Base-by-base conservation (phyloP, 495 filamentous ascomycete genomes). In the Paragyromitra xinjiangensis region DNA sequence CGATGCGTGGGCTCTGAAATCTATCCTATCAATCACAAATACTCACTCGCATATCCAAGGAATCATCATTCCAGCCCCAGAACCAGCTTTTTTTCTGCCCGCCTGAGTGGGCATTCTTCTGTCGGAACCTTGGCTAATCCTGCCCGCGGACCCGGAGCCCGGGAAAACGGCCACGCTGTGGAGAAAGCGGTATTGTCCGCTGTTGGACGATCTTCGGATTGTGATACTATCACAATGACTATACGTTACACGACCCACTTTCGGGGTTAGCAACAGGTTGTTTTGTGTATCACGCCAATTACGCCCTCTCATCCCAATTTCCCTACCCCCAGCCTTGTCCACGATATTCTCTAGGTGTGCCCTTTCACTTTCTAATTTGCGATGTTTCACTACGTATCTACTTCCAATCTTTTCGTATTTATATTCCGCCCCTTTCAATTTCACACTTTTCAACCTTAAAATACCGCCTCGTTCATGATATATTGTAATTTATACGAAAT, bases 401-500 rank as follows among this genome's bases (percentile, higher is more conserved):
- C 22, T 19, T 56, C 7, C 7, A 26, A 26, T 56, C 22, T 56
- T 56, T 22, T 26, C 22, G 55, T 29, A 29, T 58, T 16, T 14
- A 29, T 29, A 6, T n/a, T n/a, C 26, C 0, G 37, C 56, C 56
- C 11, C 12, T 16, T 59, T 37, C 12, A 3, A 16, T 34, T 59
- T 37, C 26, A 5, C 14, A 14, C 24, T 39, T 53, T 51, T 65
- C 42, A 50, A 50, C 63, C 42, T 50, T 66, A 34, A 29, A 66
- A 37, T 37, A 8, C 45, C 7, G 64, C 26, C 64, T 66, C 24
- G 19, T 53, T 55, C n/a, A 29, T 22, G 7, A 29, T 68, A 37
- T 16, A 11, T 37, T 22, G 48, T 16, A 42, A 39, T 48, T 22
- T 40, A 55, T 67, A 53, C 64, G 64, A 53, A 67, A n/a, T 8